Evolutionary conservation across 805 yeast species (phyloP).

Genomic region (Kazachstania martiniae): DNA sequence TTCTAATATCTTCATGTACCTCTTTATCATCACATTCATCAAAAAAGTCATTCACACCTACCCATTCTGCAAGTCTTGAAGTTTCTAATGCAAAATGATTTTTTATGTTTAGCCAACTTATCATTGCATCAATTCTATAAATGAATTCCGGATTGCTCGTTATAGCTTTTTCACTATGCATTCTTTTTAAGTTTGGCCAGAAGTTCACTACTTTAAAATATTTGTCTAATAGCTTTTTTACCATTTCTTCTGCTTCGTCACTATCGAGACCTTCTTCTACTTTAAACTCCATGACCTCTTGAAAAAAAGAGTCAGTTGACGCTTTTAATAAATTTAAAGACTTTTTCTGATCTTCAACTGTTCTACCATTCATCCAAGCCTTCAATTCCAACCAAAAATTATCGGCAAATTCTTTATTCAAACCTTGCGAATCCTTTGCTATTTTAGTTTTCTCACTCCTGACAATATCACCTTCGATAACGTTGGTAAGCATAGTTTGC

Average conservation of each 20-base stretch:
- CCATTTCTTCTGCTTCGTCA: slow-evolving; percentile 38
- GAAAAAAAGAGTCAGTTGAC: slow-evolving; percentile 60
- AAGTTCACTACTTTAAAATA: slow-evolving; percentile 60
- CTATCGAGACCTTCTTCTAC: slow-evolving; percentile 33
- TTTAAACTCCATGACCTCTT: slow-evolving; percentile 56
- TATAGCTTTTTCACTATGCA: slow-evolving; percentile 68
- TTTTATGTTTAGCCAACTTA: slow-evolving; percentile 74
- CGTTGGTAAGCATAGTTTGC: slow-evolving; percentile 89
- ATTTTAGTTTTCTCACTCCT: slow-evolving; percentile 78
- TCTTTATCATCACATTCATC: slow-evolving; percentile 7
- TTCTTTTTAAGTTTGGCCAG: slow-evolving; percentile 72
- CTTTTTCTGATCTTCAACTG: slow-evolving; percentile 68
- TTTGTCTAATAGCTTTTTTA: slow-evolving; percentile 44
- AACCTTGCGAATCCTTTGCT: slow-evolving; percentile 33
- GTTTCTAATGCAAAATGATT: slow-evolving; percentile 56
- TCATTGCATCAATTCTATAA: slow-evolving; percentile 58
- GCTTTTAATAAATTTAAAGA: slow-evolving; percentile 59
- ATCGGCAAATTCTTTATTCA: slow-evolving; percentile 22
- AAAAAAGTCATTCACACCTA: slow-evolving; percentile 60
- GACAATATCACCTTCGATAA: slow-evolving; percentile 90
- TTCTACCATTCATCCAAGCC: slow-evolving; percentile 74
- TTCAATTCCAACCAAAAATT: slow-evolving; percentile 80
- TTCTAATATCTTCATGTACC: slow-evolving; percentile 35
- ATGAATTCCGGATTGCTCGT: slow-evolving; percentile 56
- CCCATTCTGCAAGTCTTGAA: slow-evolving; percentile 59